Evolutionary conservation across 108 stramenopile genomes (phyloP), one percentile per base, ranked within the genome.

Genomic region (Fistulifera solaris): DNA sequence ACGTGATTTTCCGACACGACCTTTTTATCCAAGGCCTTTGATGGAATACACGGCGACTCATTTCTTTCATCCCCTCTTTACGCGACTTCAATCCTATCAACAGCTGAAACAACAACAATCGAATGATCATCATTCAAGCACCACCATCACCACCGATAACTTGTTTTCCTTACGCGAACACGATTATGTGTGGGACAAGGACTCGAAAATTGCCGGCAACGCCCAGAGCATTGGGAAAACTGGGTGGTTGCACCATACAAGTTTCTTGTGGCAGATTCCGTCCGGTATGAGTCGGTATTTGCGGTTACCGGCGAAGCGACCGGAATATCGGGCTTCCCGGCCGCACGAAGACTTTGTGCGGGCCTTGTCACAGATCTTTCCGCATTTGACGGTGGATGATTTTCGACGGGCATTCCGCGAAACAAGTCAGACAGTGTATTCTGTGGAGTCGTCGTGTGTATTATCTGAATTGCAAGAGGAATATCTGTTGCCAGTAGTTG

Each of bases 241-340:
- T 13, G 92, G 93, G 4, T 98, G 80, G 76, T 60, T 96, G 7
- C 97, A 98, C 58, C 97, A 98, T 60, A 98, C 97, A 4, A 83
- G 80, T 56, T 94, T 98, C 59, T 60, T 98, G 1, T 95, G 90
- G 88, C 93, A 75, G 54, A 70, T 78, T 18, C 48, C 67, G 7
- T 43, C 39, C 0, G 75, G 88, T 43, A 96, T 95, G 94, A 49
- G 61, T 38, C 40, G 40, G 11, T 90, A 88, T 41, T 61, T 96
- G 19, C 74, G 59, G n/a, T 52, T 95, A 1, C 96, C 96, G 1
- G 50, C 63, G 39, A 98, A 93, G 54, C 68, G 88, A 38, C 96
- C 96, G 0, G 81, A 76, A 8, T 98, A 98, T 59, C 77, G 96
- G 47, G 80, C 68, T 1, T 76, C 94, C 62, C 81, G 94, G 27